Evolutionary conservation across 1,139 yeast species (phyloP), one percentile per base, ranked within the genome.

Genomic region (Schizosaccharomyces versatilis): DNA sequence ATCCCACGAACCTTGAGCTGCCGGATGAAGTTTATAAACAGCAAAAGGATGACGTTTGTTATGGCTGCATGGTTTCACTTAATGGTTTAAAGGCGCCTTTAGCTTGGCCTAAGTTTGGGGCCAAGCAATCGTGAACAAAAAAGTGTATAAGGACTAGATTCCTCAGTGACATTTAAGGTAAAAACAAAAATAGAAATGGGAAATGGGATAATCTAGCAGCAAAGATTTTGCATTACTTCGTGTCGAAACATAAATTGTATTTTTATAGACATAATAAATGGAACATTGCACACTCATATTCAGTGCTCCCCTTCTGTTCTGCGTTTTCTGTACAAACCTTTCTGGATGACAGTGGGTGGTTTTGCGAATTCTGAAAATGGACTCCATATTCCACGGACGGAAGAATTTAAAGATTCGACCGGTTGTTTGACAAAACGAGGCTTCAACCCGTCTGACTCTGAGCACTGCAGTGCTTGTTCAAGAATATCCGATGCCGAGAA

Each of bases 321-420:
- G 19, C 19, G 32, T 32, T 32, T n/a, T n/a, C 3, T 44, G 32
- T 24, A 24, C 5, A 24, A 24, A 5, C 32, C 32, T 24, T 24
- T 24, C 5, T 24, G 32, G 5, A 24, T 24, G 32, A 24, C 32
- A 24, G 32, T 24, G 5, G 32, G 32, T 19, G 49, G 32, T 7
- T 44, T 24, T 44, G 49, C 49, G 19, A 14, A 10, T 24, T 44
- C 56, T 66, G 90, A 96, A 72, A 90, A 74, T 56, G 98, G 98
- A 53, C 96, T 85, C 98, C 99, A 90, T 55, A 90, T 74, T 63
- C 98, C 99, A 74, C 99, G 81, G 15, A 90, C 90, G 54, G 94
- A 81, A 58, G 77, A 78, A 67, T 88, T 90, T 58, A 74, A 68
- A 51, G 94, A 81, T 66, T 78, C 76, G 48, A 90, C 97, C 61